phyloP scores from a whole-genome alignment of 345 rosid species.

The Eucalyptus dawsonii region DNA sequence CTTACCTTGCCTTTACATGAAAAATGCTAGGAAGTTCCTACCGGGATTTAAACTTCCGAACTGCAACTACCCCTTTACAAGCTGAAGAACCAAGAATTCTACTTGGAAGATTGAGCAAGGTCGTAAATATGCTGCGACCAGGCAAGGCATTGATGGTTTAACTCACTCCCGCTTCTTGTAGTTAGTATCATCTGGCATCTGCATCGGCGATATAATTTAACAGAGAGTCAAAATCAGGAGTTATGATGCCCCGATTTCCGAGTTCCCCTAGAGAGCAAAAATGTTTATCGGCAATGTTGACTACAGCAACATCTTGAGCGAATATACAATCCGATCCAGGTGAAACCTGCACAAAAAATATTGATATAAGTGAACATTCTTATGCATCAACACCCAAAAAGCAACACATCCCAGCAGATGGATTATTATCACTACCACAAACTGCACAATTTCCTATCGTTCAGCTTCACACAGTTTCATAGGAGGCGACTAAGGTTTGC shows the following conservation, averaged over 20 bases:
- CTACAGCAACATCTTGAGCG: constrained; percentile 32
- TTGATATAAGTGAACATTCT: background rate
- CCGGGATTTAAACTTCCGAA: background rate
- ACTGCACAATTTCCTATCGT: background rate
- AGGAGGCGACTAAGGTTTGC: background rate
- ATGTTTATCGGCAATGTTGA: constrained; percentile 23
- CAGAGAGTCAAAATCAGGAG: constrained; percentile 36
- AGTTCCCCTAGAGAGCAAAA: constrained; percentile 42
- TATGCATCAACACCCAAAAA: background rate
- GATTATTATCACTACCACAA: background rate
- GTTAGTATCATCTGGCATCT: background rate
- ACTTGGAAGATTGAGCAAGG: background rate
- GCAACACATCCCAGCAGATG: background rate
- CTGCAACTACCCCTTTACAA: background rate
- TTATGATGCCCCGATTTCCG: constrained; percentile 29
- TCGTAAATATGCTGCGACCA: background rate
- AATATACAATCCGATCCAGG: constrained; percentile 40
- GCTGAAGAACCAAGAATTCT: background rate
- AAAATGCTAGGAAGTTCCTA: background rate
- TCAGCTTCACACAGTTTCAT: background rate
- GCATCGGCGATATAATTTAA: background rate
- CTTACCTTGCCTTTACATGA: background rate
- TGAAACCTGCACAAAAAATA: constrained; percentile 37
- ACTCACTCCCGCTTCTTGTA: background rate
- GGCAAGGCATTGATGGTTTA: background rate